Percentiles rank a stretch among this genome's conserved stretches.
phyloP scores from a whole-genome alignment of 2,329 filamentous ascomycete genomes.

The Xylaria sp. region DNA sequence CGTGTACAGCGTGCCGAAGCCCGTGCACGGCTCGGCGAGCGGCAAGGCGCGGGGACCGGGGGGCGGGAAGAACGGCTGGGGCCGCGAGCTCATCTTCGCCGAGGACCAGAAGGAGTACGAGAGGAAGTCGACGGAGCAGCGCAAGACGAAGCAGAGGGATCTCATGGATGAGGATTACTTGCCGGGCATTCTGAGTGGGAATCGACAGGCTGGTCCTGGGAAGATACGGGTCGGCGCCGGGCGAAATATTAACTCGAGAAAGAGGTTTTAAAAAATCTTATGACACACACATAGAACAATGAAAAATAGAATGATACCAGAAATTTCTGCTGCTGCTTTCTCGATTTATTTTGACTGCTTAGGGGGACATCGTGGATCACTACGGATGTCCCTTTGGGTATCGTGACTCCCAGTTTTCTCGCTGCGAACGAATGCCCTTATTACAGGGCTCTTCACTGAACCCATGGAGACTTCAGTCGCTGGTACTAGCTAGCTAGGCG shows the following conservation, averaged over 20 bases:
- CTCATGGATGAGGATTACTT: constrained; percentile 96
- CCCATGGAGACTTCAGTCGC: background rate
- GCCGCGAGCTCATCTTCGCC: constrained; percentile 81
- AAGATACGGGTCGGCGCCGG: constrained; percentile 86
- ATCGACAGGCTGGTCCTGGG: constrained; percentile 70
- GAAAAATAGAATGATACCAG: constrained; percentile 40
- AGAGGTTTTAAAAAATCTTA: constrained; percentile 55
- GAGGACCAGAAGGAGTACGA: constrained; percentile 97
- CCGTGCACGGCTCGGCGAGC: constrained; percentile 81
- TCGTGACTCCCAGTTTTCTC: background rate
- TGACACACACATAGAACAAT: background rate
- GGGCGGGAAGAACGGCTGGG: constrained; percentile 90
- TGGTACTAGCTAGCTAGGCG: background rate
- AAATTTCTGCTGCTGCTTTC: background rate
- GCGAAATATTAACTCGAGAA: constrained; percentile 84
- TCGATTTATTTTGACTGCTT: constrained; percentile 4
- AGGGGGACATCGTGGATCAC: background rate
- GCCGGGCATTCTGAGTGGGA: constrained; percentile 84
- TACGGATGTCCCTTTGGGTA: background rate
- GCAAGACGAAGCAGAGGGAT: constrained; percentile 77
- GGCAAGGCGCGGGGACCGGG: constrained; percentile 74
- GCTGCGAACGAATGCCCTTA: background rate
- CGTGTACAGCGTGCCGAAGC: constrained; percentile 92
- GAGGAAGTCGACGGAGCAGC: constrained; percentile 70
- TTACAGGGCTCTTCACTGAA: background rate